Percentiles rank a stretch among this genome's conserved stretches.
Conservation (phyloP, 345 rosid species). For the Sonneratia caseolaris region DNA sequence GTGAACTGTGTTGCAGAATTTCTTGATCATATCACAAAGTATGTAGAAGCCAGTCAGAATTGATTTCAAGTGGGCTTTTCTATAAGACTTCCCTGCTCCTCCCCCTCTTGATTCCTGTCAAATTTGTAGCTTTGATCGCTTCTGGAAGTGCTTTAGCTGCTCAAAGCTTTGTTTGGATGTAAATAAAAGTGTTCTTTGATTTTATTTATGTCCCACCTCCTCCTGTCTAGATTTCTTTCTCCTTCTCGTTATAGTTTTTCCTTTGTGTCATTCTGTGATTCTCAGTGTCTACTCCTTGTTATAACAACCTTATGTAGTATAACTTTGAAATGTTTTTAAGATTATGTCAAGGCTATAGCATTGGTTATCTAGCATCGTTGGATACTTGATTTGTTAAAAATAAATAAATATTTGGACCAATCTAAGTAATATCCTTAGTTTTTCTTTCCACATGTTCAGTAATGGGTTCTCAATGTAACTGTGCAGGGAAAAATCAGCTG, state of each 20-base stretch:
- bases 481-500: conserved; percentile 70
- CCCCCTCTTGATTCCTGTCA: neutral
- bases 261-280: neutral
- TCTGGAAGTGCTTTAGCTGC: neutral
- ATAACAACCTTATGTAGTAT: neutral
- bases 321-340: neutral
- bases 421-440: neutral
- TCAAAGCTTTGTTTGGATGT: neutral
- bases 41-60: neutral
- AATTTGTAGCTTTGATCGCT: neutral
- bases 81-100: neutral
- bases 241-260: neutral
- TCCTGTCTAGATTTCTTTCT: no score
- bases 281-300: neutral
- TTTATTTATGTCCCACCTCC: neutral
- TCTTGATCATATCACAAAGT: neutral
- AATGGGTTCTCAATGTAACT: neutral
- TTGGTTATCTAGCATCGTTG: neutral
- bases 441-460: neutral
- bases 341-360: neutral
- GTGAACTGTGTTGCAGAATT: neutral
- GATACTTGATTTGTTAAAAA: neutral
- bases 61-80: neutral
- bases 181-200: neutral
- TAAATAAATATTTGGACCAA: neutral